Base-by-base conservation (phyloP, 495 filamentous ascomycete genomes). In the Tuber aestivum region DNA sequence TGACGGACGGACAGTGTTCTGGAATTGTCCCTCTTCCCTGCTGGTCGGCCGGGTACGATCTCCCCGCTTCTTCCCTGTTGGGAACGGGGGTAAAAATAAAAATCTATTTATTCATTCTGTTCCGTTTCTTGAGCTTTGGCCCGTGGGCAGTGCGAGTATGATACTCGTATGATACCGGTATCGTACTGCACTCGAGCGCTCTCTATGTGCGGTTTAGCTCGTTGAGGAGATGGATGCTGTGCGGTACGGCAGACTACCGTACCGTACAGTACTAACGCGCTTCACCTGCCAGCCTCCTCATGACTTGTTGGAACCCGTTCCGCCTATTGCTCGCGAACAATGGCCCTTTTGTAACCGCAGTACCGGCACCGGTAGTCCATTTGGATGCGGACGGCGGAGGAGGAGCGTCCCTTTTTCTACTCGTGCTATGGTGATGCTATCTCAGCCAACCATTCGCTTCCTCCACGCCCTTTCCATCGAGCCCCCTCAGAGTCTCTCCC, bases 391-490 rank as follows among this genome's bases (percentile, higher is more conserved):
- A 5, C 1, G 48, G 7, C 3, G 7, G 56, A 65, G 56, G 32
- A 10, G 5, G 32, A 7, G 38, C 7, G 38, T 65, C 56, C 27
- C 56, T 35, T 65, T 35, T 65, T 35, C 50, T n/a, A 21, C 44
- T 4, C 5, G 18, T 27, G 9, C 56, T 4, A 45, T 5, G 38
- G 38, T 20, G 16, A 16, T 35, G 1, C 56, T 35, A 4, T 65
- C 56, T 27, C 27, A 32, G 27, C 56, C 56, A 65, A 65, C 56
- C 56, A 35, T 65, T 65, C 27, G 56, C 56, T 65, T 35, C 27
- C 35, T 27, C 73, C 78, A 73, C 78, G 73, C 72, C 75, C 72
- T 48, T 77, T 72, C 73, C 41, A 21, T 69, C 37, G 41, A 61
- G 37, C 73, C 72, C 69, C 72, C 72, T n/a, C 41, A 35, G 69